Evolutionary conservation across 305 asterid species (phyloP).

Genomic region (Solanum hybrid): DNA sequence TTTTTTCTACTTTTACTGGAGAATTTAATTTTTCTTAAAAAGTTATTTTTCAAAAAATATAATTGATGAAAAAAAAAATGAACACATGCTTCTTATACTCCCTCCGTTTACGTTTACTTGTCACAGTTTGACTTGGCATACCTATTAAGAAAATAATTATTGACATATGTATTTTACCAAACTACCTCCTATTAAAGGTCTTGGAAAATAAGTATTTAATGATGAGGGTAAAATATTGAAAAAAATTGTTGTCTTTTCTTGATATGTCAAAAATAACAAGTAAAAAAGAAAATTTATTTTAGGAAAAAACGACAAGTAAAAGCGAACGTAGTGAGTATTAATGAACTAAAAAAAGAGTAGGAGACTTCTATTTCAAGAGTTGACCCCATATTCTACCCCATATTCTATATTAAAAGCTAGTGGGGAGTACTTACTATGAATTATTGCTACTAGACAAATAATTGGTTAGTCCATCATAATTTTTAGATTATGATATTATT

Average conservation of each 20-base stretch:
- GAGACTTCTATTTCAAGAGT: not conserved
- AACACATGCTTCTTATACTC: not conserved
- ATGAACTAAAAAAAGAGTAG: not conserved
- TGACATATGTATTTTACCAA: not conserved
- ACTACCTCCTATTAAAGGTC: too few species aligned
- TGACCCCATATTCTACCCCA: not conserved
- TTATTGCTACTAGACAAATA: not conserved
- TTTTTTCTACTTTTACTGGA: not conserved
- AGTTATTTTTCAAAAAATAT: not conserved
- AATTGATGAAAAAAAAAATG: not conserved
- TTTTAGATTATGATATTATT: not conserved
- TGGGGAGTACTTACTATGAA: not conserved
- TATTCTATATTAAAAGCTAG: not conserved
- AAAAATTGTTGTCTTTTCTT: too few species aligned
- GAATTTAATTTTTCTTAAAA: not conserved
- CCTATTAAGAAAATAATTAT: too few species aligned
- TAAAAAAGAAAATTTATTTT: too few species aligned
- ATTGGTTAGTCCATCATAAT: not conserved
- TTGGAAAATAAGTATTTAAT: not conserved
- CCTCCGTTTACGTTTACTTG: rapidly evolving
- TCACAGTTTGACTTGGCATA: not conserved
- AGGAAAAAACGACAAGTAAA: too few species aligned
- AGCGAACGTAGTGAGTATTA: too few species aligned
- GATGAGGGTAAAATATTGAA: too few species aligned
- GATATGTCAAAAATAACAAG: too few species aligned